Base-by-base conservation (phyloP, 2,329 filamentous ascomycete species). In the Diaporthe sp. region DNA sequence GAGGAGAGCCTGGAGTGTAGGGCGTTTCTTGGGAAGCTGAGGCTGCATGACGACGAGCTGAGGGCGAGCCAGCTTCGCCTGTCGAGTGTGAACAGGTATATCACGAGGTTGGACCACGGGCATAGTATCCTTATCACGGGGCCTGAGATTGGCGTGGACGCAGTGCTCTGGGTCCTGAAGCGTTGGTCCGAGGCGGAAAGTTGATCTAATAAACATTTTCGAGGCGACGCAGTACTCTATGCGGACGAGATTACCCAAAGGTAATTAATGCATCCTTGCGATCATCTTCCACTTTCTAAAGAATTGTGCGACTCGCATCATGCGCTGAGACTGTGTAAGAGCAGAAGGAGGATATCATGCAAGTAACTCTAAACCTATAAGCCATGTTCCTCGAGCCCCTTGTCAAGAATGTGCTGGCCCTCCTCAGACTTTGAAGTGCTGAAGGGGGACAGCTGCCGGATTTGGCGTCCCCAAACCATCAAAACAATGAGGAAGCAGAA, bases 401-500 rank as follows among this genome's bases (percentile, higher is more conserved):
- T 68, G 13, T 68, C 63, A 6, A 37, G 31, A 4, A 68, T 68
- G 15, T 68, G 63, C 53, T 76, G 44, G 28, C 78, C 78, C 53
- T 79, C 78, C 49, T 78, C 78, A 37, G 77, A 73, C 42, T 72
- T 58, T 12, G 72, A 73, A 15, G 73, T 76, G 34, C 73, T 49
- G 34, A 78, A 79, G 7, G 76, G 77, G 15, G 76, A 77, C 7
- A 71, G 39, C 20, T 63, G 51, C n/a, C 77, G 65, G 17, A 79
- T 78, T 25, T 65, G 72, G 4, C 80, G 77, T 3, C 82, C 82
- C 76, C 80, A 81, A 58, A 80, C 79, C 76, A 82, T 81, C 42
- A 84, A 71, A 28, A 81, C 51, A 4, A 79, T 72, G n/a, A 83
- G 73, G 20, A 79, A 79, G 12, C 61, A 28, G 42, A 80, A 84